Evolutionary conservation across 371 early-diverging fungal genomes (phyloP).

Genomic region (Mucor plumbeus): DNA sequence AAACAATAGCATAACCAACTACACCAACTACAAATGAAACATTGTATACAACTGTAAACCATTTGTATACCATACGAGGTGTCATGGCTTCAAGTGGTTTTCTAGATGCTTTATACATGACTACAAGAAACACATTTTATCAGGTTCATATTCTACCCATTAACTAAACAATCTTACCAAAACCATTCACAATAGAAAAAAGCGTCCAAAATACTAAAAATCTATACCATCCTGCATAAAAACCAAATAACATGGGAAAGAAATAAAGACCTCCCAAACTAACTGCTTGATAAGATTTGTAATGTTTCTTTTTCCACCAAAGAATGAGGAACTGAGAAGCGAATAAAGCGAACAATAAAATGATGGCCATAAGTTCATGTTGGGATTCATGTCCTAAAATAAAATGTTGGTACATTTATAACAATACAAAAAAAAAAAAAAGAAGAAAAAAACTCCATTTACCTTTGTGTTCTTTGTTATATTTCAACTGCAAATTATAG

Average conservation of each 20-base stretch:
- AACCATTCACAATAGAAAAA: conserved; percentile 48
- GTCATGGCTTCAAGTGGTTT: conserved; percentile 72
- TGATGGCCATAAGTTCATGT: conserved; percentile 80
- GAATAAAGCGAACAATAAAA: conserved; percentile 73
- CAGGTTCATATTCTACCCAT: too few species aligned
- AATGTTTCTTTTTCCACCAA: conserved; percentile 81
- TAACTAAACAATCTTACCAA: conserved; percentile 31
- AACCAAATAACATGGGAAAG: conserved; percentile 60
- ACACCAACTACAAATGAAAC: conserved; percentile 68
- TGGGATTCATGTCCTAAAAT: conserved; percentile 66
- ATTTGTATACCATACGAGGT: conserved; percentile 74
- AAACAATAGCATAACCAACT: conserved; percentile 60
- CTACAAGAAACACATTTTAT: conserved; percentile 39
- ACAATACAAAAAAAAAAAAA: too few species aligned
- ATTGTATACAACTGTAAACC: conserved; percentile 69
- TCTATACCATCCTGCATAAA: conserved; percentile 56
- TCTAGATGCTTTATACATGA: conserved; percentile 61
- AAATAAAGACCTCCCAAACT: conserved; percentile 79
- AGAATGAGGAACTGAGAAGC: conserved; percentile 77
- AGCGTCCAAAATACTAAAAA: conserved; percentile 52
- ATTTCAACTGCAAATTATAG: conserved; percentile 44
- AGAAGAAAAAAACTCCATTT: too few species aligned
- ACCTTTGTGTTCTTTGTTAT: conserved; percentile 51
- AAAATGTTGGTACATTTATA: neutral
- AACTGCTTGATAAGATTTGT: conserved; percentile 75